Conservation (phyloP, 768 basidiomycete species). For the Kwoniella bestiolae region DNA sequence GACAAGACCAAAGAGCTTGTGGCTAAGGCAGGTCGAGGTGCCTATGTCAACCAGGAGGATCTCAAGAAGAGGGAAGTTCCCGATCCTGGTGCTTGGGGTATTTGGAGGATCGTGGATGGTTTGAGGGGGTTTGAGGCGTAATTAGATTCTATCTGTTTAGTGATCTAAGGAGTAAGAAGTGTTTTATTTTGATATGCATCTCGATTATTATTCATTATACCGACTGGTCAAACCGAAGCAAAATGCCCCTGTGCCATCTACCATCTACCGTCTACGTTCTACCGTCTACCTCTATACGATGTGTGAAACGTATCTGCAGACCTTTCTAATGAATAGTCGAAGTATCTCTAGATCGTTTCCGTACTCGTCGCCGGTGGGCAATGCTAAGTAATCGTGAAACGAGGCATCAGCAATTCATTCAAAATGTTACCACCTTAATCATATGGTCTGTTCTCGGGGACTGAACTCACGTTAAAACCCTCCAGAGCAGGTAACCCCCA, state of each 20-base stretch:
- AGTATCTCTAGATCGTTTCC: too few relatives aligned
- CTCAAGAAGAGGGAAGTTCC: conserved; percentile 69
- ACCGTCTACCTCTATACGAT: too few relatives aligned
- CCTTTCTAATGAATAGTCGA: too few relatives aligned
- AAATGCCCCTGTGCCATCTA: not conserved
- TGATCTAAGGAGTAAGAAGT: not conserved
- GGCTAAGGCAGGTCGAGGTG: conserved; percentile 85
- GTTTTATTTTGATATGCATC: conserved; percentile 1
- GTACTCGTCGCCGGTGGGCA: not conserved
- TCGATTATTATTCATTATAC: not conserved
- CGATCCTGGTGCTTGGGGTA: conserved; percentile 92
- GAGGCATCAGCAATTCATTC: too few relatives aligned
- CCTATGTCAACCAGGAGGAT: conserved; percentile 67
- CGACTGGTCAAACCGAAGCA: not conserved
- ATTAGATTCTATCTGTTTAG: too few relatives aligned
- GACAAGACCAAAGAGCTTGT: conserved; percentile 73
- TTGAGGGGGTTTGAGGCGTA: conserved; percentile 42
- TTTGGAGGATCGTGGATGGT: conserved; percentile 58
- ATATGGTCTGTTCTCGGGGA: not conserved
- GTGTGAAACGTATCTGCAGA: too few relatives aligned
- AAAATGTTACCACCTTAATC: too few relatives aligned
- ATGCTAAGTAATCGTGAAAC: too few relatives aligned
- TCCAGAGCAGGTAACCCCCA: conserved; percentile 45
- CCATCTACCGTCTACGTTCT: not conserved
- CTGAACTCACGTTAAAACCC: conserved; percentile 21